Base-by-base conservation (phyloP, 2,329 filamentous ascomycete genomes). In the Aspergillus sp. region DNA sequence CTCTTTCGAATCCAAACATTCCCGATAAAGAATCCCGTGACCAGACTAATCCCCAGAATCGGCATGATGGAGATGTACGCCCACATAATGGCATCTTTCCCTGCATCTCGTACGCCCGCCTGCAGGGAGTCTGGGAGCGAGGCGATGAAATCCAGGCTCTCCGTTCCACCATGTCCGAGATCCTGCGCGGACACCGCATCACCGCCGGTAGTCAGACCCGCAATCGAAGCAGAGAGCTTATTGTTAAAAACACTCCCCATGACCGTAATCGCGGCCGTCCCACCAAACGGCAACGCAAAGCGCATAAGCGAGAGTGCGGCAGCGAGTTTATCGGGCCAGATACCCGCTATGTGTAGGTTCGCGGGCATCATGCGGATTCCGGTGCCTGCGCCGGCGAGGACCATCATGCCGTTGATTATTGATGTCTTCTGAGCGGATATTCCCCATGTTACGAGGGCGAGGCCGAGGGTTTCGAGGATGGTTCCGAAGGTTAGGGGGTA, bases 211-310 rank as follows among this genome's bases (percentile, higher is more conserved):
- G 15, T 19, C 72, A 75, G 6, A 74, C 74, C 3, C 72, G 76
- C 64, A 2, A 66, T n/a, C 77, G 60, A 50, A 45, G 57, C 4
- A 65, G 71, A 58, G 68, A 80, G 66, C 57, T 83, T 81, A 57
- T 91, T 91, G 69, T 89, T 89, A 73, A 90, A 90, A 1, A 91
- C 87, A 8, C 84, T 82, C 15, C 87, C 83, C 88, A 91, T 90
- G 68, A 91, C 82, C 0, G 88, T 89, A 50, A 90, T 79, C 0
- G 84, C 84, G 3, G 91, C 74, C 0, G 87, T 89, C 13, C 89
- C 88, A 3, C 89, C 88, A 25, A 91, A 84, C 0, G 87, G 85
- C 17, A 85, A 61, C 2, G 86, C 82, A 57, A 91, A 85, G 0
- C 82, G 80, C 72, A 89, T 82, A 9, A 91, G 71, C 0, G 84